Base-by-base conservation (phyloP, 164 flowering plant species). In the Warburgia ugandensis region DNA sequence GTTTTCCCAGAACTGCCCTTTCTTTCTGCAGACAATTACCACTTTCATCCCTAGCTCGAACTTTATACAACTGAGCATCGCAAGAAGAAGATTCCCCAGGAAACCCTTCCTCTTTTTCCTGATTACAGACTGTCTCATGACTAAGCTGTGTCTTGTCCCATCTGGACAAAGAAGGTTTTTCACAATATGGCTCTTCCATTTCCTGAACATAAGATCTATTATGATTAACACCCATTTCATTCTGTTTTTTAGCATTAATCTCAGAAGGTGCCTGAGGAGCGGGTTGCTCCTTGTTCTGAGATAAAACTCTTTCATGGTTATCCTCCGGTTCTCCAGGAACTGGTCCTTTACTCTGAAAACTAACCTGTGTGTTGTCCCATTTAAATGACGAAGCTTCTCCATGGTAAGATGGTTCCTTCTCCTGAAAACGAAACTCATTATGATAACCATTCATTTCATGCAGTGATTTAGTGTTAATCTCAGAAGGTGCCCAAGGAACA, bases 1-100 rank as follows among this genome's bases (percentile, higher is more conserved):
- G n/a, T 14, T 45, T 40, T 32, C 31, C 48, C 27, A 33, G 33
- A 21, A 11, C 17, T 19, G 30, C 5, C 22, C 48, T 32, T 17
- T 32, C 66, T 37, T 51, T 60, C 22, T 44, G 50, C 40, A 12
- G n/a, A 48, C 55, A 45, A 37, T 45, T 46, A 37, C 41, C 51
- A 16, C 47, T 47, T 3, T 27, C 22, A 17, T 25, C 20, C 44
- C 26, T 30, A 21, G 39, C 50, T 19, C 22, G 28, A 17, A 41
- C 19, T 1, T 50, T 14, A 20, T 25, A 20, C 17, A 68, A 16
- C 22, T 36, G 30, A 12, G 37, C 16, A 23, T 56, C 20, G 35
- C 51, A 51, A 7, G 13, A 27, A 44, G 50, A 42, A 28, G 56
- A 30, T 64, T 55, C 68, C 23, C 16, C 64, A 46, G 16, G 5